Evolutionary conservation across 2,329 filamentous ascomycete species (phyloP), one percentile per base, ranked within the genome.

Genomic region (Lasiodiplodia sp.): DNA sequence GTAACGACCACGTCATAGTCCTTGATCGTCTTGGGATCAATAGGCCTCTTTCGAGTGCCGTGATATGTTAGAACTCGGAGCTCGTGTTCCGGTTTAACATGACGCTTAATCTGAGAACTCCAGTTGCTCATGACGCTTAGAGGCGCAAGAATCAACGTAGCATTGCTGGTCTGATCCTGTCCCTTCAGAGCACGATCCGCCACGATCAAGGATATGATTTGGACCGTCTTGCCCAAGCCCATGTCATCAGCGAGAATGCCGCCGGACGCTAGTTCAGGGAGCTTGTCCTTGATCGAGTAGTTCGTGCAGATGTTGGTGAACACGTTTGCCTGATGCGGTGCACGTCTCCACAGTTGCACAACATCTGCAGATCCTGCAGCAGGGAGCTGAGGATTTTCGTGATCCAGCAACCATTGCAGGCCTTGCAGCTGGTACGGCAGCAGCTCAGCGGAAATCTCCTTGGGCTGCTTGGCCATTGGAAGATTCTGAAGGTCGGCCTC

Each of bases 201-300:
- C 18, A 93, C 83, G 73, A 97, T 91, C 53, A 97, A 85, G 4
- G 94, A 88, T 23, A 97, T 84, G 6, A 92, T 90, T 70, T 94
- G 93, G 25, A 97, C 90, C 0, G 92, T 95, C 79, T 96, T 95
- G 10, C 92, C 92, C 18, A 95, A 82, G 5, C 92, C 92, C 92
- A 95, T 96, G 71, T 93, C 91, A 73, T 93, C 91, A 1, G 90
- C 91, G 4, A 69, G 62, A n/a, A 69, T 69, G 21, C 92, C 91
- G n/a, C 92, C 92, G n/a, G 53, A 67, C 2, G 92, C 88, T 25
- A 97, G 84, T 0, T 82, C 78, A 0, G 93, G 93, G 1, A 85
- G 79, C 2, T 77, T 78, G 0, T 77, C 78, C 10, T 86, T 88
- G 11, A 79, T 71, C 0, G 88, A 86, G 76, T 89, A 94, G 65